A percentile compares a stretch with the other conserved stretches of the same genome.
These are phyloP conservation scores for Xylogone sp. DNA, from an alignment of 2,329 filamentous ascomycete genomes.

Conservation along the genomic window DNA sequence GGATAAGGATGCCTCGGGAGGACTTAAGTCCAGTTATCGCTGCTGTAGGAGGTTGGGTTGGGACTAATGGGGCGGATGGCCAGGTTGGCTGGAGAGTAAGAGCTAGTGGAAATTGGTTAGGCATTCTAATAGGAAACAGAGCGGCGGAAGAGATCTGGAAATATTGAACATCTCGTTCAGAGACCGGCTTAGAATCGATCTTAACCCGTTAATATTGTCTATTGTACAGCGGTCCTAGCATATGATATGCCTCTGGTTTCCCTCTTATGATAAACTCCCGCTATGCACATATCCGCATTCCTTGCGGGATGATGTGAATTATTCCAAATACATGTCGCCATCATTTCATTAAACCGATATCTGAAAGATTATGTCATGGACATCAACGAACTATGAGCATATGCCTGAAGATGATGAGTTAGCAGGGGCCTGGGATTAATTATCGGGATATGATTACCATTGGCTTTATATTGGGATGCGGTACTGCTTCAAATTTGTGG, in stretches of 20 bases:
- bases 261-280: conserved; percentile 10
- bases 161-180: neutral
- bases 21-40: conserved; percentile 59
- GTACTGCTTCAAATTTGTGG: conserved; percentile 92
- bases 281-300: conserved; percentile 5
- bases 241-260: conserved; percentile 8
- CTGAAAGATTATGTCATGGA: conserved; percentile 63
- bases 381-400: conserved; percentile 79
- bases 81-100: conserved; percentile 45
- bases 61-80: conserved; percentile 30
- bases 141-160: conserved; percentile 18
- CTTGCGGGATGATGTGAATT: neutral
- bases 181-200: neutral
- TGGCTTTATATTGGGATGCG: conserved; percentile 90
- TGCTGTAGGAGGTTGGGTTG: conserved; percentile 63
- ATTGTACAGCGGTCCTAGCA: conserved; percentile 2
- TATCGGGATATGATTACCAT: conserved; percentile 55
- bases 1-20: conserved; percentile 60
- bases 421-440: conserved; percentile 1
- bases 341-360: neutral
- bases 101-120: conserved; percentile 62
- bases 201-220: neutral
- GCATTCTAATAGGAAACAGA: conserved; percentile 47
- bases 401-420: conserved; percentile 52
- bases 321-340: neutral